These are phyloP conservation scores for Penicillium soppii DNA, from an alignment of 495 filamentous ascomycete genomes.

Conservation along the genomic window DNA sequence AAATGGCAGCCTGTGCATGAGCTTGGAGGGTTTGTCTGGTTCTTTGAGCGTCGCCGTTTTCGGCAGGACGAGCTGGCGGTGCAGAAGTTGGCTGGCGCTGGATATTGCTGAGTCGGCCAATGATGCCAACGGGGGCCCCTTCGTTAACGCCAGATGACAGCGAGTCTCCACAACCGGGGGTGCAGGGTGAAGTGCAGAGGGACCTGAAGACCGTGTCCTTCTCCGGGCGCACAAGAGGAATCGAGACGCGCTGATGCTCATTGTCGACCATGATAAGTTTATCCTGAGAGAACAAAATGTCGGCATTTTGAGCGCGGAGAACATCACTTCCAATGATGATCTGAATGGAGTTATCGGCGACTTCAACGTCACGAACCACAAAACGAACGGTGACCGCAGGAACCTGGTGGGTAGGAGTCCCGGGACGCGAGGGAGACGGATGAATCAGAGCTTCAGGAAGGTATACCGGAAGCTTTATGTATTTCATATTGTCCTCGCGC, in stretches of 20 bases:
- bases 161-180: conserved; percentile 14
- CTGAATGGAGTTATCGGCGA: conserved; percentile 59
- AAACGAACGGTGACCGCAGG: conserved; percentile 78
- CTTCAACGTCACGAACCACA: conserved; percentile 59
- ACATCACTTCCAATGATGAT: conserved; percentile 87
- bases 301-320: conserved; percentile 81
- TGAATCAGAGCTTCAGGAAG: conserved; percentile 87
- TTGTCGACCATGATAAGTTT: conserved; percentile 82
- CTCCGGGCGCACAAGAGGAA: conserved; percentile 93
- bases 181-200: conserved; percentile 58
- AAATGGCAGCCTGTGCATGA: neutral
- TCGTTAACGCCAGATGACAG: conserved; percentile 16
- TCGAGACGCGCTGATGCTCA: conserved; percentile 81
- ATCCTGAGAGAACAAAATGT: conserved; percentile 90
- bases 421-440: conserved; percentile 68
- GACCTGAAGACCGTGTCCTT: conserved; percentile 76
- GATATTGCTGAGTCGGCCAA: conserved; percentile 21
- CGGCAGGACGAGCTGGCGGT: conserved; percentile 24
- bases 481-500: conserved; percentile 59
- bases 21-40: conserved; percentile 12
- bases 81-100: conserved; percentile 20
- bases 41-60: conserved; percentile 41
- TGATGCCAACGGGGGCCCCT: conserved; percentile 25
- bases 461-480: conserved; percentile 77
- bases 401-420: conserved; percentile 73